Base-by-base conservation (phyloP, 192 early-diverging fungal species). In the Neocallimastix lanati region DNA sequence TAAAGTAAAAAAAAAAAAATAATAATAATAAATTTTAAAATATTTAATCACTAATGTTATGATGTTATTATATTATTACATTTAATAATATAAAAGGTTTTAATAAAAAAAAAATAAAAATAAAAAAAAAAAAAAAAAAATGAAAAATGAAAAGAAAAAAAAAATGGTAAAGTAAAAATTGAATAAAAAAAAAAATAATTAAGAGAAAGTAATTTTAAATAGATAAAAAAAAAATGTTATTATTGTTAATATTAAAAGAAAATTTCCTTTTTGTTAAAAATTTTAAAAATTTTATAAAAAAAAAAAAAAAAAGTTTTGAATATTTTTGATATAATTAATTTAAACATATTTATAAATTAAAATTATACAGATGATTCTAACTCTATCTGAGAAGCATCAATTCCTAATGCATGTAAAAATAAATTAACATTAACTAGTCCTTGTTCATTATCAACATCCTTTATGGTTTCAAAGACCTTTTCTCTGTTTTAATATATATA, bases 401-500 rank as follows among this genome's bases (percentile, higher is more conserved):
- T 89, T 25, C 87, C 87, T 35, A 99, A 88, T 2, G 97, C 95
- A 84, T 96, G 95, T 80, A 99, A 86, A 84, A 99, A 99, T 81
- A 99, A 80, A 84, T 99, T 97, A 77, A 96, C 94, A 83, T 98
- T 98, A 33, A 87, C 88, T 78, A 89, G 40, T 86, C 93, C 80
- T 86, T 88, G 79, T 88, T 92, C 15, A 84, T 89, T 29, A 87
- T 89, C 85, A 4, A 50, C 40, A 50, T 21, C 13, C 40, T 50
- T 89, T 85, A 33, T 89, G 90, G 30, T 80, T 85, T 28, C 86
- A 81, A 50, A 92, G 79, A 79, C 81, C 91, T 93, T 76, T 97
- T 92, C 82, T 97, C 86, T 0, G 98, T 94, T n/a, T n/a, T n/a
- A n/a, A n/a, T n/a, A n/a, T n/a, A n/a, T n/a, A n/a, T n/a, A n/a